A percentile compares a stretch with the other conserved stretches of the same genome.
These are phyloP conservation scores for Fusarium algeriense DNA, from an alignment of 2,329 filamentous ascomycete genomes.

Conservation along the genomic window DNA sequence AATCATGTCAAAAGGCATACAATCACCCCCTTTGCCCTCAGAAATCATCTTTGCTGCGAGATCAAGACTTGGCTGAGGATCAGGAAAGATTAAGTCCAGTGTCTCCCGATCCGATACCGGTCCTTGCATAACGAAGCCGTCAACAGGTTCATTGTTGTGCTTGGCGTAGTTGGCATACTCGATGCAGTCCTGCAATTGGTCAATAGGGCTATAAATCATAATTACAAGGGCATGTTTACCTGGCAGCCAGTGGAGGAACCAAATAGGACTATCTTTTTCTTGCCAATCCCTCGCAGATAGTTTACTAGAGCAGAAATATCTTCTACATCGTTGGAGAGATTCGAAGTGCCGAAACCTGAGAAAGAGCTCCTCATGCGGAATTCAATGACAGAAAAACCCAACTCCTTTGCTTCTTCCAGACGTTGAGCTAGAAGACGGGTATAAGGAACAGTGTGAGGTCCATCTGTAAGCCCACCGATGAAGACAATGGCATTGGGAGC, in stretches of 20 bases:
- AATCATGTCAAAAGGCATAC: conserved; percentile 63
- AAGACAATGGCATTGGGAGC: conserved; percentile 73
- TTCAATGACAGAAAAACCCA: conserved; percentile 68
- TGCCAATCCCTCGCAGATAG: conserved; percentile 65
- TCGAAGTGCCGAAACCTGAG: conserved; percentile 63
- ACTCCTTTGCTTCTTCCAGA: conserved; percentile 54
- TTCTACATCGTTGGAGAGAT: conserved; percentile 64
- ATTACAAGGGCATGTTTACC: conserved; percentile 47
- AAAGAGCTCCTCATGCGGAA: conserved; percentile 68
- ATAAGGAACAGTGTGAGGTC: conserved; percentile 74
- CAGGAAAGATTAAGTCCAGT: conserved; percentile 60
- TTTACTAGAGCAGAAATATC: conserved; percentile 66
- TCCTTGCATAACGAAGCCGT: conserved; percentile 84
- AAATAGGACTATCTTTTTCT: conserved; percentile 65
- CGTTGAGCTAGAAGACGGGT: conserved; percentile 60
- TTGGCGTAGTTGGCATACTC: conserved; percentile 63
- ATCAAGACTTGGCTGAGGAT: conserved; percentile 60
- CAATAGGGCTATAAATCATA: not conserved
- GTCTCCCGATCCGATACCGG: conserved; percentile 83
- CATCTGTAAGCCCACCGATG: conserved; percentile 78
- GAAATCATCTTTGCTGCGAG: conserved; percentile 67
- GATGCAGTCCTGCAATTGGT: conserved; percentile 63
- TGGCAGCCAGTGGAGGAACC: conserved; percentile 72
- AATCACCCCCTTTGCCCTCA: conserved; percentile 65
- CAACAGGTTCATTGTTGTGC: conserved; percentile 65